phyloP scores from a whole-genome alignment of 2,329 filamentous ascomycete species.

The Trichoderma sp. region DNA sequence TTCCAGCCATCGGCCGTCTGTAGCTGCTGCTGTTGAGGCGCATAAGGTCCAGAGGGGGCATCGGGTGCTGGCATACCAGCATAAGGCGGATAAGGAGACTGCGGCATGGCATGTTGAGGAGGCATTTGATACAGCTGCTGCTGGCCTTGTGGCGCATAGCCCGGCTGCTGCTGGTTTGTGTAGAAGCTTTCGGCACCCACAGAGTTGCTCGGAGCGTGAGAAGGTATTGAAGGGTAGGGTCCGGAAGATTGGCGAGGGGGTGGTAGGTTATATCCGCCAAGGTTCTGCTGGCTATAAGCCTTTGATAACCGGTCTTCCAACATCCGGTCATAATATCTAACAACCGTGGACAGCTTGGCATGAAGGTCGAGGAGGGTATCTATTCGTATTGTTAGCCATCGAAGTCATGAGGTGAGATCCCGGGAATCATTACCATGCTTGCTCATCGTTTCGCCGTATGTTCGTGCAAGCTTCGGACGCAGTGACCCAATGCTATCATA shows the following conservation, averaged over 20 bases:
- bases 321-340: conserved; percentile 97
- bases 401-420: not conserved
- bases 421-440: conserved; percentile 74
- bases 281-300: conserved; percentile 79
- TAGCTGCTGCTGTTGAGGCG: conserved; percentile 44
- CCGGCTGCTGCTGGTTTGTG: conserved; percentile 62
- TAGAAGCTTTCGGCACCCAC: conserved; percentile 78
- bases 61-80: conserved; percentile 37
- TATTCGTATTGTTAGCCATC: conserved; percentile 37
- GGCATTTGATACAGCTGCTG: conserved; percentile 30
- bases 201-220: conserved; percentile 47
- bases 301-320: conserved; percentile 91
- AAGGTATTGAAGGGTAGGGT: conserved; percentile 70
- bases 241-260: conserved; percentile 51
- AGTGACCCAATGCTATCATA: conserved; percentile 96
- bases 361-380: conserved; percentile 93
- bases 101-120: conserved; percentile 35
- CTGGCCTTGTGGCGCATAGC: conserved; percentile 45
- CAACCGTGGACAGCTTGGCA: conserved; percentile 91
- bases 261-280: conserved; percentile 63
- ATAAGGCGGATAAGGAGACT: conserved; percentile 45
- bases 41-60: conserved; percentile 43
- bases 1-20: conserved; percentile 55
- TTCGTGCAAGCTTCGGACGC: conserved; percentile 88
- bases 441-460: conserved; percentile 99